phyloP scores from a whole-genome alignment of 2,329 filamentous ascomycete genomes.

The Hypomyces perniciosus region DNA sequence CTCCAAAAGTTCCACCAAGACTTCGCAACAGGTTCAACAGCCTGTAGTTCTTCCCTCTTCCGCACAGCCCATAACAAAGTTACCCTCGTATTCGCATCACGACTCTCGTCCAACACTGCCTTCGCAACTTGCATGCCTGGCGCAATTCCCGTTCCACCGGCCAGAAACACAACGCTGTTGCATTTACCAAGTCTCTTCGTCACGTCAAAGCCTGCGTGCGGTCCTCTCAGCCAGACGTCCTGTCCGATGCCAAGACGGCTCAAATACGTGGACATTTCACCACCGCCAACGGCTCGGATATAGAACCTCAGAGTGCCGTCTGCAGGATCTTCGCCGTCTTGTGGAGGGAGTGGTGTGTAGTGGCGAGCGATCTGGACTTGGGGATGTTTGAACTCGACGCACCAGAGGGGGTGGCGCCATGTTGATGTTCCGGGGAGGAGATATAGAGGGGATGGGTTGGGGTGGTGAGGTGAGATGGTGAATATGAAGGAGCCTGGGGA shows the following conservation, averaged over 20 bases:
- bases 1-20: conserved; percentile 23
- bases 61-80: conserved; percentile 77
- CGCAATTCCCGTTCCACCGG: conserved; percentile 87
- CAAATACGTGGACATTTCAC: conserved; percentile 83
- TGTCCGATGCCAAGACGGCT: conserved; percentile 56
- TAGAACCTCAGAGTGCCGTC: conserved; percentile 59
- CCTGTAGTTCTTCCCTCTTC: conserved; percentile 49
- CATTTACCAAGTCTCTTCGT: conserved; percentile 24
- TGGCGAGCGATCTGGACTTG: conserved; percentile 85
- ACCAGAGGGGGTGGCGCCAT: conserved; percentile 63
- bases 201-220: conserved; percentile 61
- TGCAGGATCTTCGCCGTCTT: conserved; percentile 21
- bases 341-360: conserved; percentile 78
- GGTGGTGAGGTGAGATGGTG: conserved; percentile 46
- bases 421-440: conserved; percentile 18
- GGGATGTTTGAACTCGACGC: conserved; percentile 89
- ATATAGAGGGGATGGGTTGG: conserved; percentile 23
- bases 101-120: conserved; percentile 44
- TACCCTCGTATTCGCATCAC: conserved; percentile 36
- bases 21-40: conserved; percentile 5
- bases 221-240: conserved; percentile 70
- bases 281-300: conserved; percentile 69
- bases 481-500: conserved; percentile 65
- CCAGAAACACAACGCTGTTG: conserved; percentile 67
- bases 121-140: conserved; percentile 77